Evolutionary conservation across 768 basidiomycete species (phyloP), one percentile per base, ranked within the genome.

Genomic region (Podaxis carcinomalis): DNA sequence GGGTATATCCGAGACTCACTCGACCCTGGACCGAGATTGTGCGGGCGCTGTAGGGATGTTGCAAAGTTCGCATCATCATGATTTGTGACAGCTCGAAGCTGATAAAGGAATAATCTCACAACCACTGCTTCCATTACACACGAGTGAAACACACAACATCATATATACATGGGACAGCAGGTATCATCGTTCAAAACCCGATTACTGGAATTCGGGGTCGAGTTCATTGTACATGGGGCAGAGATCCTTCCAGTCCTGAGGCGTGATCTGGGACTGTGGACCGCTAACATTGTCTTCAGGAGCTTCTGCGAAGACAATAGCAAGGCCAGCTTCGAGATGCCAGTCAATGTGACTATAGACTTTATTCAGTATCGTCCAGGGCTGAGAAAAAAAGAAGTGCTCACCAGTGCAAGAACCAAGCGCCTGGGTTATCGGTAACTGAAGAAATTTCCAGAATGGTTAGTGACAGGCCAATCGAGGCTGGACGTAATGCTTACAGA

Each of bases 401-500:
- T 37, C 51, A 74, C 73, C 73, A 73, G 42, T 75, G 76, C 37
- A 77, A 66, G 68, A 77, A 73, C 79, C 82, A 84, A 11, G 80
- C 77, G 5, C 86, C 86, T 0, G 86, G 73, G 70, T 87, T 87
- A 67, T 88, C 83, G 5, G 85, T 85, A 27, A 73, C 69, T 75
- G 28, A 7, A 37, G n/a, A 23, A 23, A 21, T n/a, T 32, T n/a
- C 36, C 37, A 39, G 10, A 19, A 44, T 16, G 0, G 19, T 54
- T 32, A 23, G 21, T 3, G 16, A 14, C 11, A 37, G 36, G 28
- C 37, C n/a, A 39, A 39, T 11, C 19, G 9, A 23, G 19, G 9
- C 16, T 19, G 36, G 16, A 32, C 14, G 13, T 7, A 35, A 16
- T 25, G 21, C 53, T 55, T 37, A 37, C 73, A 67, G 58, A 62